Evolutionary conservation across 441 rosid genomes (phyloP).

Genomic region (Mallotus repandus): DNA sequence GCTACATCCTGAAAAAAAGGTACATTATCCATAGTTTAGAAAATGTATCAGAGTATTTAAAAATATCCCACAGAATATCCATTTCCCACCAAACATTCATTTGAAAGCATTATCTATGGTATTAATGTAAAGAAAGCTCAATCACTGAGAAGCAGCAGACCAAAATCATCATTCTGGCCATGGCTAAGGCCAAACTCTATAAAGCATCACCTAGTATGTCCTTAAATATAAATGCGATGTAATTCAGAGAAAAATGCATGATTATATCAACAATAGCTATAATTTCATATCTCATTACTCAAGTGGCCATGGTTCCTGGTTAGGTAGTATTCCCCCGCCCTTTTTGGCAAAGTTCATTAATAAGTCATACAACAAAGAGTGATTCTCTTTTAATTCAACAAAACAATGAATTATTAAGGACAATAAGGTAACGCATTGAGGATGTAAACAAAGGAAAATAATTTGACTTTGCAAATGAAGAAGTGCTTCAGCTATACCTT

Average conservation of each 20-base stretch:
- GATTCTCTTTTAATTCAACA: not conserved
- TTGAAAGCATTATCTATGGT: not conserved
- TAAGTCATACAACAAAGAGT: conserved; percentile 7
- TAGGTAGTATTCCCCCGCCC: not conserved
- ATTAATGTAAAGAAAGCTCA: not conserved
- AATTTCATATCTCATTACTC: not conserved
- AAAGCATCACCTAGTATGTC: not conserved
- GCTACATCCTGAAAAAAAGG: conserved; percentile 68
- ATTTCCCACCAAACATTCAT: not conserved
- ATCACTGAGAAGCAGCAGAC: not conserved
- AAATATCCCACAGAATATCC: not conserved
- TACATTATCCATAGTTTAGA: not conserved
- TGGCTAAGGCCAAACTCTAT: conserved; percentile 9
- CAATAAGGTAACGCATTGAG: not conserved
- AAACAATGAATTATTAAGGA: not conserved
- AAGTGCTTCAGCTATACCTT: conserved; percentile 55
- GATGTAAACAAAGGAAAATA: not conserved
- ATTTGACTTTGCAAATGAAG: not conserved
- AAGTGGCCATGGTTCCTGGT: not conserved
- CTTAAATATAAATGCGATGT: not conserved
- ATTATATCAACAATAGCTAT: not conserved
- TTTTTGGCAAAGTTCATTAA: not conserved
- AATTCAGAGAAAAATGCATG: not conserved
- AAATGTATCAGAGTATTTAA: not conserved
- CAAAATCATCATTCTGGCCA: not conserved